Conservation (phyloP, 2,329 filamentous ascomycete species). For the Fusarium palustre region DNA sequence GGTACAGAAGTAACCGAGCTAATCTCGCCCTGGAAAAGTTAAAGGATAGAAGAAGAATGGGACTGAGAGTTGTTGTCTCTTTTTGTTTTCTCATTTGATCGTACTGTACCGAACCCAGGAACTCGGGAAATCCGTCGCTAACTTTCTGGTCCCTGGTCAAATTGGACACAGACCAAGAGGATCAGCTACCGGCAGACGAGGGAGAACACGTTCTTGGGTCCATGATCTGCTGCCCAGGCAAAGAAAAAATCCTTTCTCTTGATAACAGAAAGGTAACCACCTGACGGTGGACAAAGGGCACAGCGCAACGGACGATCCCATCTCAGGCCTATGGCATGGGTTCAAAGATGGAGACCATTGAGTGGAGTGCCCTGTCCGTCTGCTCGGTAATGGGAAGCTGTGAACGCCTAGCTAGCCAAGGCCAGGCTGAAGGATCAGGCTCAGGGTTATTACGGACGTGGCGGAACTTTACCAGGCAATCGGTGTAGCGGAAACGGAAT, state of each 20-base stretch:
- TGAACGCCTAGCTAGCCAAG: constrained; percentile 8
- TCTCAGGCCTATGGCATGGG: constrained; percentile 5
- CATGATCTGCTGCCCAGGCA: constrained; percentile 31
- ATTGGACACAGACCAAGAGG: constrained; percentile 13
- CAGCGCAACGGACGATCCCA: constrained; percentile 27
- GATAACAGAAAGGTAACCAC: constrained; percentile 2
- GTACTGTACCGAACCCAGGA: neutral
- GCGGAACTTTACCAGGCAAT: constrained; percentile 27
- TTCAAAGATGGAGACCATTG: constrained; percentile 27
- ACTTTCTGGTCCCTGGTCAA: neutral
- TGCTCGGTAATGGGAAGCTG: constrained; percentile 12
- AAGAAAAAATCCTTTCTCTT: constrained; percentile 26
- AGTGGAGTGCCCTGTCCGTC: constrained; percentile 16
- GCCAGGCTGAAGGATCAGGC: constrained; percentile 34
- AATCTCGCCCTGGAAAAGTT: constrained; percentile 9
- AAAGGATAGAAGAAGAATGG: neutral
- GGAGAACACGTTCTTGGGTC: constrained; percentile 8
- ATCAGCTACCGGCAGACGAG: constrained; percentile 36
- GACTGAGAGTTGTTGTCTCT: constrained; percentile 29
- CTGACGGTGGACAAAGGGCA: constrained; percentile 35
- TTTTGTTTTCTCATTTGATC: constrained; percentile 33
- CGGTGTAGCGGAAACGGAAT: neutral
- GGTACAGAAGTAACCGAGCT: constrained; percentile 18
- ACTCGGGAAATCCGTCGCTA: neutral
- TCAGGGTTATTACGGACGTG: constrained; percentile 17